Conservation (phyloP, 192 early-diverging fungal genomes). For the Coemansia sp. region DNA sequence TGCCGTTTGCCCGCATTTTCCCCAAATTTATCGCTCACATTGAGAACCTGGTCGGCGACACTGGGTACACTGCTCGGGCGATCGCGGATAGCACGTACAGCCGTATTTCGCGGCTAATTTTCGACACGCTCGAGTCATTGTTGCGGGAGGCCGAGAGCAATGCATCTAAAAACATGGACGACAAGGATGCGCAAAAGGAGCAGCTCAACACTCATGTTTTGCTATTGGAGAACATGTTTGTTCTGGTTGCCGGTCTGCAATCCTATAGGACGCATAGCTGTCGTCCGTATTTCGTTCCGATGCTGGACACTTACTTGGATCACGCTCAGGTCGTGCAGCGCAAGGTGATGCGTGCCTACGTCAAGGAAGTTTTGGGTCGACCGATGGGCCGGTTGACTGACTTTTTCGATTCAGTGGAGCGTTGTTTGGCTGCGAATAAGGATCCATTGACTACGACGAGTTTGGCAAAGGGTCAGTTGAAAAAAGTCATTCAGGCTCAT, state of each 20-base stretch:
- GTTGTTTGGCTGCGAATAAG: constrained; percentile 68
- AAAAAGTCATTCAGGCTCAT: constrained; percentile 84
- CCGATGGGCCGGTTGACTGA: constrained; percentile 88
- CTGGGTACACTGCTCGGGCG: constrained; percentile 63
- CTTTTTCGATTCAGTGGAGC: constrained; percentile 97
- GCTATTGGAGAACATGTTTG: constrained; percentile 94
- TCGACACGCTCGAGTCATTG: constrained; percentile 84
- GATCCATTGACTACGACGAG: constrained; percentile 62
- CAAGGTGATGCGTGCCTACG: constrained; percentile 78
- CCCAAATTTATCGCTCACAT: constrained; percentile 84
- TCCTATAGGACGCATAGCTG: constrained; percentile 72
- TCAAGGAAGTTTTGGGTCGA: constrained; percentile 84
- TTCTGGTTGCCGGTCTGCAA: constrained; percentile 81
- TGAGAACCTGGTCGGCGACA: constrained; percentile 59
- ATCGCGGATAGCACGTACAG: constrained; percentile 83
- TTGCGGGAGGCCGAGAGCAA: constrained; percentile 73
- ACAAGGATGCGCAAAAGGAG: constrained; percentile 78
- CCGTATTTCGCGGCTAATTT: constrained; percentile 78
- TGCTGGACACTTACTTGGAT: constrained; percentile 68
- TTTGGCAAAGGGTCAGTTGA: constrained; percentile 82
- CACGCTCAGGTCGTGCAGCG: constrained; percentile 86
- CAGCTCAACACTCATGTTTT: constrained; percentile 89
- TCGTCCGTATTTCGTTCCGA: constrained; percentile 56
- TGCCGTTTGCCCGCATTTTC: constrained; percentile 88
- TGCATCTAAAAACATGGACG: constrained; percentile 65